Conservation (phyloP, 2,329 filamentous ascomycete species). For the Trichoderma breve region DNA sequence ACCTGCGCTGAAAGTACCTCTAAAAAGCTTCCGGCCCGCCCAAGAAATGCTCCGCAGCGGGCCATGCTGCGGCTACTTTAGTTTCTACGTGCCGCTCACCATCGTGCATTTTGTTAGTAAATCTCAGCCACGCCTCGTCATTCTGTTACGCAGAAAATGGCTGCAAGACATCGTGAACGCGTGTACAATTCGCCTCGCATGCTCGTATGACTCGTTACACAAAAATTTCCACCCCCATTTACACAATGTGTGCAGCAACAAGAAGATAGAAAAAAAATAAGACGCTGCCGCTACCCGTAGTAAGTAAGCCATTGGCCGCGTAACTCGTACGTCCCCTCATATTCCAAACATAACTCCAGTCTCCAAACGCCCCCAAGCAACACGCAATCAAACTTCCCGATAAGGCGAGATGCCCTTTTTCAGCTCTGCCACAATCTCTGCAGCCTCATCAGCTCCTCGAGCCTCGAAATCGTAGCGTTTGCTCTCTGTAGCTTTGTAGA, state of each 20-base stretch:
- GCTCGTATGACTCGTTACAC: neutral
- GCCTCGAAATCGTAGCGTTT: slow-evolving; percentile 86
- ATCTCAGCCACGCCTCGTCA: neutral
- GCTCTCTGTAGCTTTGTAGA: slow-evolving; percentile 72
- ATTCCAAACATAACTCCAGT: neutral
- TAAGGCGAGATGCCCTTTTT: slow-evolving; percentile 73
- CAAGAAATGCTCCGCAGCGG: neutral
- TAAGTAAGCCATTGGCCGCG: neutral
- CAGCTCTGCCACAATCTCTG: slow-evolving; percentile 76
- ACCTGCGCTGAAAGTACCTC: neutral
- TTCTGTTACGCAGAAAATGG: neutral
- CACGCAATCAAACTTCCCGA: slow-evolving; percentile 42
- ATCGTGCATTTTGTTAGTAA: neutral
- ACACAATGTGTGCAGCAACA: neutral
- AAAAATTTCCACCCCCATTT: neutral
- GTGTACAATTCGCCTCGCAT: slow-evolving; percentile 17
- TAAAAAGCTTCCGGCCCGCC: neutral
- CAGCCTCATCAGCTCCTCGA: slow-evolving; percentile 66
- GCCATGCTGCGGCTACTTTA: neutral
- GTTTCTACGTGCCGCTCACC: neutral
- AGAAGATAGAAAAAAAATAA: neutral
- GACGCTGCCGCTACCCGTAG: neutral
- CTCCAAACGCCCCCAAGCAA: neutral
- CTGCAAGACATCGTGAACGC: neutral
- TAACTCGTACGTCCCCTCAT: neutral